Evolutionary conservation across 2,329 filamentous ascomycete species (phyloP).

Genomic region (Penicillium sp.): DNA sequence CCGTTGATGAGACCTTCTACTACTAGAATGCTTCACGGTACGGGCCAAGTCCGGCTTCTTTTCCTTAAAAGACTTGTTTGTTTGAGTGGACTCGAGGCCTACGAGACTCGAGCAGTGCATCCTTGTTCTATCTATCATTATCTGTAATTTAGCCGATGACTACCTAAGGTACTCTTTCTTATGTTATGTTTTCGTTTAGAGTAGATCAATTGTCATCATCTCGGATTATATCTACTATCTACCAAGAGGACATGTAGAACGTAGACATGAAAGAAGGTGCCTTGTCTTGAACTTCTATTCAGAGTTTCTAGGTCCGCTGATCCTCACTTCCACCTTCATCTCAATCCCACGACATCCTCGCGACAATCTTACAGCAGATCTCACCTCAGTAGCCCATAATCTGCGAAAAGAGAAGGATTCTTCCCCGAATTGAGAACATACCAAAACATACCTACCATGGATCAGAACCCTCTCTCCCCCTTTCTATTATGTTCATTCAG

Average conservation of each 20-base stretch:
- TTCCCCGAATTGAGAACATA: neutral
- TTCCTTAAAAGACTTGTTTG: constrained; percentile 13
- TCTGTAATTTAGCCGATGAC: constrained; percentile 41
- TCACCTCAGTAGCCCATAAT: neutral
- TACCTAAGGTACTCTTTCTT: constrained; percentile 28
- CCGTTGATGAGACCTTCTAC: constrained; percentile 89
- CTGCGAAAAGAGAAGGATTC: neutral
- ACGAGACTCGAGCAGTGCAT: constrained; percentile 7
- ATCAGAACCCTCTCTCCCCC: neutral
- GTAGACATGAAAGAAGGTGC: neutral
- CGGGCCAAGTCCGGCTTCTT: constrained; percentile 1
- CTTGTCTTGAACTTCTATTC: neutral
- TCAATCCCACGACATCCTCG: too few species aligned
- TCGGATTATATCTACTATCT: constrained; percentile 3
- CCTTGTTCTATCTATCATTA: constrained; percentile 29
- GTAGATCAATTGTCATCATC: constrained; percentile 25
- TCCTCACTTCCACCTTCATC: neutral
- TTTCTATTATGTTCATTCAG: neutral
- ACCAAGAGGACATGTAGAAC: neutral
- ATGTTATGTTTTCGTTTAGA: constrained; percentile 27
- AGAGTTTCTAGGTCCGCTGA: neutral
- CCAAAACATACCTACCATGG: neutral
- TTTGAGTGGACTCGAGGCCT: constrained; percentile 7
- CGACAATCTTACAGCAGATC: neutral
- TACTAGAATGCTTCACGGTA: constrained; percentile 46